Conservation (phyloP, 495 filamentous ascomycete species). For the Daldinia caldariorum region DNA sequence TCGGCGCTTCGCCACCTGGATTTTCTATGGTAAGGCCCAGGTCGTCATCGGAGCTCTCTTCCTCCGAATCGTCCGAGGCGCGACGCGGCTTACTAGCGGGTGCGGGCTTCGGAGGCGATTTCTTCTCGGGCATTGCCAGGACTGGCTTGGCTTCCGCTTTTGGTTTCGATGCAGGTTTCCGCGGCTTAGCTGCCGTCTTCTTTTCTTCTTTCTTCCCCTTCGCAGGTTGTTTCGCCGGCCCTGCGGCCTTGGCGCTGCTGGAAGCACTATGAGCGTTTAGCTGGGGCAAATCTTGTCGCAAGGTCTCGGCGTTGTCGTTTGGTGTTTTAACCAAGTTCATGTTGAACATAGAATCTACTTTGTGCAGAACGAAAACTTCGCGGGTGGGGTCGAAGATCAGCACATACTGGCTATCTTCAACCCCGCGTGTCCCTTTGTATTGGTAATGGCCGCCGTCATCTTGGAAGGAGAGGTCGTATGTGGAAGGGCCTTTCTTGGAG, state of each 20-base stretch:
- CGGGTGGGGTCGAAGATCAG: constrained; percentile 64
- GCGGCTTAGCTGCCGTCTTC: constrained; percentile 39
- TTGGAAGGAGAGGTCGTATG: constrained; percentile 59
- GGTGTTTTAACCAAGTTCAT: constrained; percentile 64
- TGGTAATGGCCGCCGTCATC: constrained; percentile 60
- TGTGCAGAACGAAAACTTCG: constrained; percentile 66
- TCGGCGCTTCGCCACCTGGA: constrained; percentile 52
- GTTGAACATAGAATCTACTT: constrained; percentile 66
- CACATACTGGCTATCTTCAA: constrained; percentile 61
- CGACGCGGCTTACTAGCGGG: constrained; percentile 26
- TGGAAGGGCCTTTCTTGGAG: constrained; percentile 49
- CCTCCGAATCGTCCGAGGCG: constrained; percentile 49
- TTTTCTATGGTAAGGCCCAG: constrained; percentile 58
- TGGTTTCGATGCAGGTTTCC: constrained; percentile 42
- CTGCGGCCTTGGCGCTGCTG: constrained; percentile 37
- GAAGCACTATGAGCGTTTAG: constrained; percentile 46
- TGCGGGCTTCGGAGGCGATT: constrained; percentile 42
- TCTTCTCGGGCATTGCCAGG: constrained; percentile 39
- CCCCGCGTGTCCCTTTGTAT: constrained; percentile 60
- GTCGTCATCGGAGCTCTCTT: constrained; percentile 59
- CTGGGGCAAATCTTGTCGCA: constrained; percentile 56
- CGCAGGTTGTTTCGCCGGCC: constrained; percentile 29
- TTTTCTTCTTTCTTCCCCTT: constrained; percentile 35
- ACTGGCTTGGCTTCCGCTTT: constrained; percentile 42
- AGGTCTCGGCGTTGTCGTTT: constrained; percentile 50